Evolutionary conservation across 352 stramenopile genomes (phyloP), one percentile per base, ranked within the genome.

Genomic region (Globisporangium middletonii): DNA sequence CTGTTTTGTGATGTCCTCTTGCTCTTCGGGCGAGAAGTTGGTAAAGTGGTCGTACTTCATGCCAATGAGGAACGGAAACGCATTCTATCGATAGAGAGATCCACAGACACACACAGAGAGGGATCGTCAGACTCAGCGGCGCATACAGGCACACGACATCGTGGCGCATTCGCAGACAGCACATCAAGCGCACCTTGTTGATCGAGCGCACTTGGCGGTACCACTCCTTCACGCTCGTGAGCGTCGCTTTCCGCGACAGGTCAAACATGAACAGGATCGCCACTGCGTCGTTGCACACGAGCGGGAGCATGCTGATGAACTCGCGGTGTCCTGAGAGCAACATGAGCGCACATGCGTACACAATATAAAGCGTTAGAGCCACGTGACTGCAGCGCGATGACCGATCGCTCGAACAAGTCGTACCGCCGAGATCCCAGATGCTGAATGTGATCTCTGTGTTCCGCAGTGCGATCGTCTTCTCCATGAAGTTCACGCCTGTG

Each of bases 201-300:
- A 95, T 92, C 4, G 82, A 87, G 51, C 86, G 83, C 47, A 95
- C 86, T 83, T 95, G 86, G 44, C 84, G 79, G 69, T 95, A 95
- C 92, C 92, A 98, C 65, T 98, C 92, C 63, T 97, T 97, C 37
- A 98, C 73, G 59, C 85, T 96, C 30, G 87, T 92, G 23, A 98
- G 79, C 43, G 91, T 97, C 12, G 82, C 80, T 61, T 96, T 97
- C n/a, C 89, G 75, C 42, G 89, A 89, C 28, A 98, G 71, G 57
- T 97, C 92, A 64, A 98, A 98, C 90, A 98, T 97, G 70, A 98
- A 98, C n/a, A 97, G 77, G 42, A 97, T 96, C 26, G 91, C 92
- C 15, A 97, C 86, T 0, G 92, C 92, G 62, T 98, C 92, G 62
- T 97, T 97, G 81, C 92, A 97, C 19, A 98, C 88, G 15, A 98